Conservation (phyloP, 768 basidiomycete species). For the Psilocybe sp. region DNA sequence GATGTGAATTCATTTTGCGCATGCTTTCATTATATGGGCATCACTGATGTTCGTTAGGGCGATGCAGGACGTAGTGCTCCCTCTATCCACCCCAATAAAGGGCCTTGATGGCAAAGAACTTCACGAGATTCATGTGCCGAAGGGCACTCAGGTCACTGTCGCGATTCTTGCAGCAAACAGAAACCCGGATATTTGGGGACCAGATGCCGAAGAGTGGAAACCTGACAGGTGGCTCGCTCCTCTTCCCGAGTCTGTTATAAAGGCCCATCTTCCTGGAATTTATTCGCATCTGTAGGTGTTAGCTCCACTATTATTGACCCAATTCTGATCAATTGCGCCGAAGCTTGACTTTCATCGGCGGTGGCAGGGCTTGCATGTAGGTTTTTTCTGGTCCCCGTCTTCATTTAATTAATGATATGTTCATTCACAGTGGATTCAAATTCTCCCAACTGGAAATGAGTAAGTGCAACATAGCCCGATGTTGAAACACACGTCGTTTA, state of each 20-base stretch:
- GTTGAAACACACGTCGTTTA: not conserved
- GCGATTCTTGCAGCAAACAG: conserved; percentile 35
- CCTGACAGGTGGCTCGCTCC: conserved; percentile 38
- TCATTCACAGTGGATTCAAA: conserved; percentile 41
- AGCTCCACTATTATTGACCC: not conserved
- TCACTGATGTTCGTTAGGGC: conserved; percentile 12
- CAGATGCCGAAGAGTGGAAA: conserved; percentile 38
- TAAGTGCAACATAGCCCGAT: conserved; percentile 20
- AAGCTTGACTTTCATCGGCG: conserved; percentile 39
- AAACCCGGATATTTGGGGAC: conserved; percentile 36
- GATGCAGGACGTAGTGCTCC: conserved; percentile 35
- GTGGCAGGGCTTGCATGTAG: conserved; percentile 44
- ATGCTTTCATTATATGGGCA: not conserved
- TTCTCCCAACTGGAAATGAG: conserved; percentile 55
- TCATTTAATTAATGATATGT: not conserved
- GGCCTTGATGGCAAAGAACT: conserved; percentile 36
- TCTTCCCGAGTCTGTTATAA: conserved; percentile 13
- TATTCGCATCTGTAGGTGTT: conserved; percentile 17
- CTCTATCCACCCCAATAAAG: conserved; percentile 35
- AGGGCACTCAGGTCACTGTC: conserved; percentile 36
- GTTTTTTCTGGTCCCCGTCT: conserved; percentile 10
- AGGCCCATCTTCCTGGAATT: conserved; percentile 19
- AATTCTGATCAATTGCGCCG: not conserved
- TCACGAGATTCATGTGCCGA: conserved; percentile 34
- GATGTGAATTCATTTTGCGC: conserved; percentile 10